Evolutionary conservation across 2,329 filamentous ascomycete genomes (phyloP).

Genomic region (Calonectria honghensis): DNA sequence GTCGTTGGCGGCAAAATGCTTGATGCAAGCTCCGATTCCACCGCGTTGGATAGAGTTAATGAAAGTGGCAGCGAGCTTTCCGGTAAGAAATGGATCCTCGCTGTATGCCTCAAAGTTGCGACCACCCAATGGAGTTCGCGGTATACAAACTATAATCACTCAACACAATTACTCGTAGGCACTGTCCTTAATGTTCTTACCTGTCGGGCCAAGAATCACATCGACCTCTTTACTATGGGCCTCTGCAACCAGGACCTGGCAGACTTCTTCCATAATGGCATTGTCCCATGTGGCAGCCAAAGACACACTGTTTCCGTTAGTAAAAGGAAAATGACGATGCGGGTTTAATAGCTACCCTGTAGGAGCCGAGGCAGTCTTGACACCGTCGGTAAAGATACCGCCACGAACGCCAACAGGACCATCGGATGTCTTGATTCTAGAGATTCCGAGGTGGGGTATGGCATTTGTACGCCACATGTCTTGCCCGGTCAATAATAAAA

Average conservation of each 20-base stretch:
- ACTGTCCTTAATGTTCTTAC: neutral
- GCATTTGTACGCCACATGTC: conserved; percentile 40
- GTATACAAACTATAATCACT: conserved; percentile 33
- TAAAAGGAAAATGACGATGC: neutral
- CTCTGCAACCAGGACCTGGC: conserved; percentile 39
- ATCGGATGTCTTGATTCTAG: conserved; percentile 43
- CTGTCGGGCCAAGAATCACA: conserved; percentile 42
- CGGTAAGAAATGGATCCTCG: conserved; percentile 63
- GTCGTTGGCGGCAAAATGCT: conserved; percentile 65
- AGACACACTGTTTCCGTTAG: conserved; percentile 34
- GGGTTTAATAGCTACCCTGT: conserved; percentile 30
- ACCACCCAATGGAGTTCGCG: conserved; percentile 59
- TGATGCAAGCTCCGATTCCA: conserved; percentile 63
- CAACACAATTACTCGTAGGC: neutral
- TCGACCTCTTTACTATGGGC: conserved; percentile 45
- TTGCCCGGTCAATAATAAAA: conserved; percentile 30
- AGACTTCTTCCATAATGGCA: conserved; percentile 32
- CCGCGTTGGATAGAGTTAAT: conserved; percentile 61
- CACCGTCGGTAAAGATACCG: conserved; percentile 42
- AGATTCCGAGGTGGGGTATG: conserved; percentile 26
- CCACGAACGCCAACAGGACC: conserved; percentile 42
- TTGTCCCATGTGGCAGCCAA: conserved; percentile 42
- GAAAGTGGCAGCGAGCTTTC: conserved; percentile 56
- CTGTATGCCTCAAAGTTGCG: conserved; percentile 63
- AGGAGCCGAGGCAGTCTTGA: conserved; percentile 39